Evolutionary conservation across 2,329 filamentous ascomycete species (phyloP).

Genomic region (Diaporthe ilicicola): DNA sequence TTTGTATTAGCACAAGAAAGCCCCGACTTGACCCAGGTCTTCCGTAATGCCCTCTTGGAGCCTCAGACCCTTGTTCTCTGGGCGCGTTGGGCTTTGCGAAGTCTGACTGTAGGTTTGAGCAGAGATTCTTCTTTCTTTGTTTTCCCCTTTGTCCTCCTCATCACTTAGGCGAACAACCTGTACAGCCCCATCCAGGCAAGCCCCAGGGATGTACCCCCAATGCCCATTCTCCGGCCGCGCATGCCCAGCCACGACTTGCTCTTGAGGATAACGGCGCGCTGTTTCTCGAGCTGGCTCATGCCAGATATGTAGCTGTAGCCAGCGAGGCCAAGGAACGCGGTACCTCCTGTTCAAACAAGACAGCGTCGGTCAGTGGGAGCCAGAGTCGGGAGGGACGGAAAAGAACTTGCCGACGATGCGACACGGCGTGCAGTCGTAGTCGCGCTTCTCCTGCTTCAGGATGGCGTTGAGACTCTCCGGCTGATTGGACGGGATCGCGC

Average conservation of each 20-base stretch:
- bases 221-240: slow-evolving; percentile 72
- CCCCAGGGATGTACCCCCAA: slow-evolving; percentile 72
- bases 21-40: neutral
- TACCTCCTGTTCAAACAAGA: slow-evolving; percentile 63
- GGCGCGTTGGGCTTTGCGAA: neutral
- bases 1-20: no score
- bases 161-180: slow-evolving; percentile 65
- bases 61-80: neutral
- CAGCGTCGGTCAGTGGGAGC: neutral
- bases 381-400: neutral
- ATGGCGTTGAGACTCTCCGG: slow-evolving; percentile 69
- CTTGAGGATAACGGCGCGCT: slow-evolving; percentile 71
- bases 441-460: slow-evolving; percentile 60
- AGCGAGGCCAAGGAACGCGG: slow-evolving; percentile 78
- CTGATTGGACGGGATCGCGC: slow-evolving; percentile 62
- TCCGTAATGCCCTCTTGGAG: neutral
- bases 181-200: slow-evolving; percentile 77
- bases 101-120: neutral
- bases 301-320: slow-evolving; percentile 82
- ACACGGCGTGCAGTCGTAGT: slow-evolving; percentile 76
- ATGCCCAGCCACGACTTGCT: slow-evolving; percentile 78
- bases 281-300: slow-evolving; percentile 73
- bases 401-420: slow-evolving; percentile 70
- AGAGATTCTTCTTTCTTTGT: neutral
- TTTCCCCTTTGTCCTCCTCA: no score